phyloP scores from a whole-genome alignment of 306 rosid species.

The Quillaja saponaria region DNA sequence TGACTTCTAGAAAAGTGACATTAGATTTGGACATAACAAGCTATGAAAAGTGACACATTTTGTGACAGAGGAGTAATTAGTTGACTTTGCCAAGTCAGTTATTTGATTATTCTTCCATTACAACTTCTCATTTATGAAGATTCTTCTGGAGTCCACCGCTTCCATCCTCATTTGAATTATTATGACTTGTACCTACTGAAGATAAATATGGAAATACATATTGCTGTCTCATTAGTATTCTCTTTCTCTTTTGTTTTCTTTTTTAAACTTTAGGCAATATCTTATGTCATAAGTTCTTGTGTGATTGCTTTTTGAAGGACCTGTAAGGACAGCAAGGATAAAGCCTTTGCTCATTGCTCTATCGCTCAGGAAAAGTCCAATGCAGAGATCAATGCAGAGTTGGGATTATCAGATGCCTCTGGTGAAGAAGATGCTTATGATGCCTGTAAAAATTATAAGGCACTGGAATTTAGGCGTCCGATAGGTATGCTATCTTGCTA shows the following conservation, averaged over 20 bases:
- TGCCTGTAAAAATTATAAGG: slow-evolving; percentile 54
- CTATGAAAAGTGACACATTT: too few species aligned
- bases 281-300: slow-evolving; percentile 19
- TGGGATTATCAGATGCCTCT: slow-evolving; percentile 90
- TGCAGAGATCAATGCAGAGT: slow-evolving; percentile 88
- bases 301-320: slow-evolving; percentile 61
- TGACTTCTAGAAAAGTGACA: too few species aligned
- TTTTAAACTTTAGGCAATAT: not conserved
- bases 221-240: not conserved
- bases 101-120: slow-evolving; percentile 19
- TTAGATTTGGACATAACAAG: too few species aligned
- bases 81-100: slow-evolving; percentile 14
- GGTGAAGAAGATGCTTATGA: slow-evolving; percentile 86
- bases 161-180: not conserved
- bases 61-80: not conserved
- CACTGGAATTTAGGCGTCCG: slow-evolving; percentile 57
- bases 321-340: slow-evolving; percentile 75
- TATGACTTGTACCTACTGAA: not conserved
- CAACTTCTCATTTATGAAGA: slow-evolving; percentile 7
- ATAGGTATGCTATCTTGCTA: slow-evolving; percentile 46
- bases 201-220: not conserved
- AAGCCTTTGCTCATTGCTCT: slow-evolving; percentile 71
- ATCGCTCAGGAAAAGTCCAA: slow-evolving; percentile 95
- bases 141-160: slow-evolving; percentile 3
- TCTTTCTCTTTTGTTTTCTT: not conserved